Percentiles rank a stretch among this genome's conserved stretches.
Conservation (phyloP, 805 yeast species). For the Ogataea chonburiensis region DNA sequence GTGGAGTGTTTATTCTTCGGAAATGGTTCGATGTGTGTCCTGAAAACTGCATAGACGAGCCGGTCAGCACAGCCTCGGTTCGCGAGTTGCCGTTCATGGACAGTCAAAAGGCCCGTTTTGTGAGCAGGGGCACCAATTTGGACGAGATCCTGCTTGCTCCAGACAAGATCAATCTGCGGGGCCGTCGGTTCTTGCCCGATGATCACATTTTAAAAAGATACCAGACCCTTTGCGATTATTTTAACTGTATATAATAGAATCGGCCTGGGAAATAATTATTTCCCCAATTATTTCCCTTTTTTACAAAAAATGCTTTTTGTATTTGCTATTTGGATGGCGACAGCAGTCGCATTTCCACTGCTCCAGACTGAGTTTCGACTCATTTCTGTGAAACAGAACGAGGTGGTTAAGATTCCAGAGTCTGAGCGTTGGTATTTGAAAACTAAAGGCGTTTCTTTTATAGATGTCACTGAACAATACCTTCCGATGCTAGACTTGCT, state of each 20-base stretch:
- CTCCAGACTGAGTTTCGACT: constrained; percentile 3
- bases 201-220: constrained; percentile 2
- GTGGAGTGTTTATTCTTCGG: constrained; percentile 27
- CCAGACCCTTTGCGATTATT: constrained; percentile 5
- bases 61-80: neutral
- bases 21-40: constrained; percentile 31
- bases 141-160: constrained; percentile 3
- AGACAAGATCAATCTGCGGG: constrained; percentile 1
- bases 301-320: constrained; percentile 1
- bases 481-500: constrained; percentile 4
- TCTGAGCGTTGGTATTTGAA: constrained; percentile 35
- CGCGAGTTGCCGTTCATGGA: constrained; percentile 1
- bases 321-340: neutral
- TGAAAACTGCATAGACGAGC: constrained; percentile 18
- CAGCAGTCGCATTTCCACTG: constrained; percentile 6
- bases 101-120: constrained; percentile 1
- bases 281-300: constrained; percentile 3
- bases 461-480: constrained; percentile 39
- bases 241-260: constrained; percentile 1
- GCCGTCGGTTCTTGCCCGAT: constrained; percentile 1
- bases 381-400: constrained; percentile 11
- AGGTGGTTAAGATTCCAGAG: constrained; percentile 32
- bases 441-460: constrained; percentile 37
- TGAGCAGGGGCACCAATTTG: neutral
- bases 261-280: neutral